These are phyloP conservation scores for Limnomonas spitsbergensis DNA, from an alignment of 139 green algal species.

Conservation along the genomic window DNA sequence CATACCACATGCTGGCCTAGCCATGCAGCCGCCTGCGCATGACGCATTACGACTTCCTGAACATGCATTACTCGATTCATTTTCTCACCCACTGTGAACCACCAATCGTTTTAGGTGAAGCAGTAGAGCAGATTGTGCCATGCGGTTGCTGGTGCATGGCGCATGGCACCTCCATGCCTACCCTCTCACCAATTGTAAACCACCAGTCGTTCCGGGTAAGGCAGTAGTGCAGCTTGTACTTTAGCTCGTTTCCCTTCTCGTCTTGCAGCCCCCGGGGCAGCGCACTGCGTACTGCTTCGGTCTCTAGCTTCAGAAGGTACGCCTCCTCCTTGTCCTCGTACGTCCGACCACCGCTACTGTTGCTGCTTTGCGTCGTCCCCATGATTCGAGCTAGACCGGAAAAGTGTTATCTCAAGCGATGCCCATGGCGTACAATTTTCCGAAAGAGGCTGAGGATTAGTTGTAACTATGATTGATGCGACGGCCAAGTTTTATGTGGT, in stretches of 20 bases:
- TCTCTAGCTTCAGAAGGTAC: constrained; percentile 14
- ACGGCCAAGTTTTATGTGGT: no score
- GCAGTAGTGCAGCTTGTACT: constrained; percentile 29
- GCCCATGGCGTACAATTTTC: no score
- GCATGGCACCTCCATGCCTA: background rate
- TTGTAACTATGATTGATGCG: no score
- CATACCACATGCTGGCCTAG: no score
- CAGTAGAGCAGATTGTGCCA: background rate
- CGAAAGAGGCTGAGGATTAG: no score
- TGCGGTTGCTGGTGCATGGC: background rate
- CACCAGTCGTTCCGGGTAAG: constrained; percentile 29
- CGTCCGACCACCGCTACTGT: no score
- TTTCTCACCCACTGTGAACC: background rate
- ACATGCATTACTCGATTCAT: background rate
- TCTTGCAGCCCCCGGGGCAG: constrained; percentile 20
- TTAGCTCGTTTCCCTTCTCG: constrained; percentile 21
- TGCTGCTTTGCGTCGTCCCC: no score
- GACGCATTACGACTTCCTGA: no score
- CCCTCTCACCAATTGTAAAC: constrained; percentile 19
- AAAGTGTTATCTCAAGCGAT: no score
- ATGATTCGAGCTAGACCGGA: no score
- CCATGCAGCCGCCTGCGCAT: no score
- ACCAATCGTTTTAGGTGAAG: background rate
- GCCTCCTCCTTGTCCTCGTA: constrained; percentile 12
- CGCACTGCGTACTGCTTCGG: constrained; percentile 2